A percentile compares a stretch with the other conserved stretches of the same genome.
Evolutionary conservation across 805 yeast species (phyloP).

Genomic region (Monosporozyma solicola): DNA sequence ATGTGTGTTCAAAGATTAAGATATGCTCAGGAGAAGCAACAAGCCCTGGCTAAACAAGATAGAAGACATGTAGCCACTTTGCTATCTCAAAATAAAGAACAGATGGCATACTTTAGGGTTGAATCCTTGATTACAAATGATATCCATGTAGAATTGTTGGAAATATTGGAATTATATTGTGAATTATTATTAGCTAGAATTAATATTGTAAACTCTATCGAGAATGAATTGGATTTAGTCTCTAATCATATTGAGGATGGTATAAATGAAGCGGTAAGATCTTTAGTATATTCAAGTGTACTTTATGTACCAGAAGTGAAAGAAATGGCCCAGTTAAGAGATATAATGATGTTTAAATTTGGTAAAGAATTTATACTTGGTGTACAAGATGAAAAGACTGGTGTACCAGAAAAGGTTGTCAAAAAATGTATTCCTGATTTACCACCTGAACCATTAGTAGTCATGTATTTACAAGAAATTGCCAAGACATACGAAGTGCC

Average conservation of each 20-base stretch:
- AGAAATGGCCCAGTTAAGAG: slow-evolving; percentile 55
- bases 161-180: slow-evolving; percentile 71
- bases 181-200: slow-evolving; percentile 72
- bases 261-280: slow-evolving; percentile 65
- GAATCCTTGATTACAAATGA: slow-evolving; percentile 82
- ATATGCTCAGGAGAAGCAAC: slow-evolving; percentile 64
- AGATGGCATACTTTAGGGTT: slow-evolving; percentile 73
- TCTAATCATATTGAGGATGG: slow-evolving; percentile 32
- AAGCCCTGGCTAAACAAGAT: slow-evolving; percentile 67
- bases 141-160: slow-evolving; percentile 67
- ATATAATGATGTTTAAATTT: slow-evolving; percentile 50
- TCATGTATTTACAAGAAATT: slow-evolving; percentile 65
- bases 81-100: slow-evolving; percentile 60
- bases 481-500: slow-evolving; percentile 73
- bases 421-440: slow-evolving; percentile 57
- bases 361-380: slow-evolving; percentile 56
- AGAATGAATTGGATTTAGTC: slow-evolving; percentile 27
- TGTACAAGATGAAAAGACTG: slow-evolving; percentile 22
- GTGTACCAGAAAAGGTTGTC: slow-evolving; percentile 61
- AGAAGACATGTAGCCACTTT: slow-evolving; percentile 64
- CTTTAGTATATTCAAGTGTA: slow-evolving; percentile 35
- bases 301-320: slow-evolving; percentile 62
- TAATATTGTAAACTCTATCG: slow-evolving; percentile 43
- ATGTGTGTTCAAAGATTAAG: slow-evolving; percentile 66
- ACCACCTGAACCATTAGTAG: slow-evolving; percentile 57